Base-by-base conservation (phyloP, 192 early-diverging fungal genomes). In the Rhizophagus clarus region DNA sequence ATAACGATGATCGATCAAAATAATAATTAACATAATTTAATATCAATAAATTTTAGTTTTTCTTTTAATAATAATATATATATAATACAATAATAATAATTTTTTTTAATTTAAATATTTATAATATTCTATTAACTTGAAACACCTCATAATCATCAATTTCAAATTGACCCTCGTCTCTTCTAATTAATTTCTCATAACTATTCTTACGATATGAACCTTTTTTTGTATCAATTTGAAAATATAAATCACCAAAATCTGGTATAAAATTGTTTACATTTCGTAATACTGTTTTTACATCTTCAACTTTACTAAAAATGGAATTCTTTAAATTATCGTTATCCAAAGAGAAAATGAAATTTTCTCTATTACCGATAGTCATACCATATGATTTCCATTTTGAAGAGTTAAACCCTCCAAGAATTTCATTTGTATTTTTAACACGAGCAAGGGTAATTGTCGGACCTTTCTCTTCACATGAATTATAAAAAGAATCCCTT, bases 381-480 rank as follows among this genome's bases (percentile, higher is more conserved):
- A 0, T n/a, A 61, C 24, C 20, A 22, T 61, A 61, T 29, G 67
- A 31, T 69, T 72, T 26, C 81, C 81, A 82, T 51, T 67, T 69
- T 73, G 61, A 49, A 29, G 81, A 51, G 47, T 82, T 82, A 64
- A 71, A 82, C 14, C 81, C 81, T 26, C 81, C 81, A 66, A 82
- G 70, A 42, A 82, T 78, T 32, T 82, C 69, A n/a, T 72, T 61
- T 0, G 75, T 70, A 7, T 71, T 74, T 42, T 79, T 82, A 12
- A 82, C 49, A 8, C 51, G 42, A 31, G 76, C 37, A 12, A 79
- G 17, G 5, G 76, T 78, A 8, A 82, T 60, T 40, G 81, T 82
- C 24, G 81, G 68, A 7, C 75, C 81, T 61, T 77, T 31, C 24
- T 71, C 61, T 45, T 82, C 81, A 74, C 81, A 82, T 8, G n/a